These are phyloP conservation scores for Boletus reticulatus DNA, from an alignment of 768 basidiomycete genomes.

Conservation along the genomic window DNA sequence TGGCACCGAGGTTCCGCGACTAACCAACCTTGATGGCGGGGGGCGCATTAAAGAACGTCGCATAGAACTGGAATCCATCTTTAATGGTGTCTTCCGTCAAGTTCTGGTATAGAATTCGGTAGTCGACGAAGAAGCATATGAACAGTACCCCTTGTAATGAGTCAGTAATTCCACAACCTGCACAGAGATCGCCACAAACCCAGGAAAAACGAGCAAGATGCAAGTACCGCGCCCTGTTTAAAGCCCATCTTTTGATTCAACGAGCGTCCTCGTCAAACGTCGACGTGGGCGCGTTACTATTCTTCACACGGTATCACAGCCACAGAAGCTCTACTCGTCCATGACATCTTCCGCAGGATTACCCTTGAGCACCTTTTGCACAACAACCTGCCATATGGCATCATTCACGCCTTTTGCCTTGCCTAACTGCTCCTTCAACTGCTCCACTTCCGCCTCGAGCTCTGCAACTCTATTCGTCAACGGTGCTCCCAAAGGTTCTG, in stretches of 20 bases:
- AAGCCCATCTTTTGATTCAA: conserved; percentile 65
- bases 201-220: conserved; percentile 86
- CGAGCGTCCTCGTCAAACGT: background rate
- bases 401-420: conserved; percentile 93
- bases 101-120: conserved; percentile 72
- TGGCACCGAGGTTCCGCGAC: background rate
- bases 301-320: conserved; percentile 26
- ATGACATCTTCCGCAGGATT: conserved; percentile 2
- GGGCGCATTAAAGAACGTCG: conserved; percentile 90
- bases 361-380: conserved; percentile 54
- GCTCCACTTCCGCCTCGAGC: conserved; percentile 70
- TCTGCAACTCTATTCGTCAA: conserved; percentile 59
- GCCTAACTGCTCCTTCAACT: conserved; percentile 65
- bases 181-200: conserved; percentile 48
- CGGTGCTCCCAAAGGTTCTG: conserved; percentile 31
- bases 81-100: conserved; percentile 61
- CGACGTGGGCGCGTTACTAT: too few species aligned
- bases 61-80: conserved; percentile 88
- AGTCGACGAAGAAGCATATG: conserved; percentile 86
- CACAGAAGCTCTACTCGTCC: conserved; percentile 14
- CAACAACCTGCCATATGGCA: conserved; percentile 87
- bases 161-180: conserved; percentile 4
- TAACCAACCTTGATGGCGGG: conserved; percentile 83
- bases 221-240: conserved; percentile 83
- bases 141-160: conserved; percentile 63